Base-by-base conservation (phyloP, 345 rosid species). In the Theobroma cacao region DNA sequence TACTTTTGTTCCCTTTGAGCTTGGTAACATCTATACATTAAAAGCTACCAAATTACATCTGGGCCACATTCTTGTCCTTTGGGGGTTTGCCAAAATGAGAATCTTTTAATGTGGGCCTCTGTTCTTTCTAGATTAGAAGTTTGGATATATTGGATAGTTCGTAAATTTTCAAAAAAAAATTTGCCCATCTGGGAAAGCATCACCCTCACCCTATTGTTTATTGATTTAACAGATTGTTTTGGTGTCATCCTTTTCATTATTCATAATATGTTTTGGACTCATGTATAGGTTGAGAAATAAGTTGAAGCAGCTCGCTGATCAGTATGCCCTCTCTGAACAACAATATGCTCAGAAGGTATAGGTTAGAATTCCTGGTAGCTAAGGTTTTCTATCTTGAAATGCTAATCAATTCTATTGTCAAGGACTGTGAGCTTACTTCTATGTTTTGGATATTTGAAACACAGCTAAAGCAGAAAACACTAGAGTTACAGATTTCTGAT, bases 221-320 rank as follows among this genome's bases (percentile, higher is more conserved):
- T 26, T 69, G 38, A 47, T 69, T 48, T 30, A 71, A 71, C 24
- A 31, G 17, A 28, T 71, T 53, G 7, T 13, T 17, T 22, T 34
- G n/a, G 20, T 22, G 41, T 9, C 24, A 18, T 14, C 7, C 12
- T 58, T 36, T 58, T 56, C 17, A 24, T 36, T 41, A 17, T 41
- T 60, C 15, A 41, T 30, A 63, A 45, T 69, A 15, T 26, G 14
- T 45, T 75, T 48, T 15, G 78, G 71, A 48, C 24, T 52, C 18
- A 18, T 45, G 56, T 77, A 63, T 83, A 95, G 99, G 98, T 86
- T 93, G 82, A 89, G 95, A 81, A 85, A 65, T 72, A 91, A 91
- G 84, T 86, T 95, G 91, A 92, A 92, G 87, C 91, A 92, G 83
- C 85, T 95, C 52, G 93, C 90, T 75, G 99, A 93, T 85, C 99